Conservation (phyloP, 2,329 filamentous ascomycete species). For the Botryosphaeria agaves region DNA sequence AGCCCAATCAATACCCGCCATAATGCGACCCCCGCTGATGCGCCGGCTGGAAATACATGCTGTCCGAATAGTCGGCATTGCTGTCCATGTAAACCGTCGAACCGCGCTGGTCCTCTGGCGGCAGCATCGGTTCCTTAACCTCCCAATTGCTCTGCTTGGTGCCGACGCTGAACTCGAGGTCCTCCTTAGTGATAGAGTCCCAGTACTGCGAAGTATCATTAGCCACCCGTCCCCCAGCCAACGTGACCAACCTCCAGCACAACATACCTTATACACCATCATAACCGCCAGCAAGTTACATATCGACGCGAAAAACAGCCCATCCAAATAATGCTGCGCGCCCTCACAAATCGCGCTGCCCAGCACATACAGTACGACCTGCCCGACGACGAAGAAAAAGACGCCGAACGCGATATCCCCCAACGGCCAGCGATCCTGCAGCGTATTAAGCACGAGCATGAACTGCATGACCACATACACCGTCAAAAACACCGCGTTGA, state of each 20-base stretch:
- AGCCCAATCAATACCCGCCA: too few species aligned
- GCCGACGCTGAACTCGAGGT: slow-evolving; percentile 94
- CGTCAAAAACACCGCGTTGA: slow-evolving; percentile 74
- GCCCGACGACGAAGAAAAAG: slow-evolving; percentile 80
- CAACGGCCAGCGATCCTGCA: slow-evolving; percentile 90
- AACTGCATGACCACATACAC: slow-evolving; percentile 81
- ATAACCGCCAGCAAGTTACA: slow-evolving; percentile 91
- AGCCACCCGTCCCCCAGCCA: too few species aligned
- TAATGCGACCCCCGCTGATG: slow-evolving; percentile 5
- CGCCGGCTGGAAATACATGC: slow-evolving; percentile 19
- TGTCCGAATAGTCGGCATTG: slow-evolving; percentile 38
- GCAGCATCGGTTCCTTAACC: slow-evolving; percentile 67
- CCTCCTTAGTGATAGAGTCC: slow-evolving; percentile 97
- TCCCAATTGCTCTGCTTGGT: slow-evolving; percentile 97
- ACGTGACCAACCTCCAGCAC: background rate
- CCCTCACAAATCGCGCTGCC: slow-evolving; percentile 69
- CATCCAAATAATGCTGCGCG: slow-evolving; percentile 84
- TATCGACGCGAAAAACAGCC: slow-evolving; percentile 82
- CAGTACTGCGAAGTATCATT: slow-evolving; percentile 50
- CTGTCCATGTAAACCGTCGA: slow-evolving; percentile 56
- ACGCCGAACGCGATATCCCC: slow-evolving; percentile 82
- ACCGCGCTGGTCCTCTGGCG: slow-evolving; percentile 67
- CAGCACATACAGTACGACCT: slow-evolving; percentile 84
- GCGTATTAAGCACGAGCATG: slow-evolving; percentile 70
- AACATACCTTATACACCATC: slow-evolving; percentile 93